Evolutionary conservation across 805 yeast species (phyloP).

Genomic region (Kodamaea neixiangensis): DNA sequence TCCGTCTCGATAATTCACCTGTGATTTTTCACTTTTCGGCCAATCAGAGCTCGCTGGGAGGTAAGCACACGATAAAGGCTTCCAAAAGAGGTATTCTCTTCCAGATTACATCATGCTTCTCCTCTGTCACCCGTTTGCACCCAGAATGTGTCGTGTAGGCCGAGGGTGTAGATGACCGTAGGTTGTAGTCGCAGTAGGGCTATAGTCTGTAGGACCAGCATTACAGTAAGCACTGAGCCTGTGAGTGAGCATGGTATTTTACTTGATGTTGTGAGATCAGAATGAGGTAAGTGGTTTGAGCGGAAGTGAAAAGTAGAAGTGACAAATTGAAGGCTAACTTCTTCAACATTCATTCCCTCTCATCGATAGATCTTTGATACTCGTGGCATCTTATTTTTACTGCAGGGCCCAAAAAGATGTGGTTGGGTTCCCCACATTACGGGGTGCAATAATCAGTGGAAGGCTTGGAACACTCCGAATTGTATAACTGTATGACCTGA

Average conservation of each 20-base stretch:
- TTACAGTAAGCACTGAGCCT: too few species aligned
- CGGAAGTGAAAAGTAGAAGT: too few species aligned
- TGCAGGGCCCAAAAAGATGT: neutral
- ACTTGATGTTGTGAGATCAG: too few species aligned
- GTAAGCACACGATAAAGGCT: constrained; percentile 22
- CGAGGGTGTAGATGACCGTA: neutral
- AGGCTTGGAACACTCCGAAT: too few species aligned
- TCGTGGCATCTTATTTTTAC: neutral
- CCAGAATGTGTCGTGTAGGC: neutral
- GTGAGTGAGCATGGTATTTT: too few species aligned
- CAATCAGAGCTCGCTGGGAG: constrained; percentile 8
- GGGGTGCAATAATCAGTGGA: neutral
- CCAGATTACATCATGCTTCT: neutral
- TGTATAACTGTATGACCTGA: too few species aligned
- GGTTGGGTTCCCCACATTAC: neutral
- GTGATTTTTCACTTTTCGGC: constrained; percentile 1
- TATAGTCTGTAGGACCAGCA: too few species aligned
- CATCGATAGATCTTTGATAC: neutral
- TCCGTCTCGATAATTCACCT: neutral
- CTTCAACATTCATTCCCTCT: too few species aligned
- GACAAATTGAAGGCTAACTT: too few species aligned
- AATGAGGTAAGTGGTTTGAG: too few species aligned
- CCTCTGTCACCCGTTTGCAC: neutral
- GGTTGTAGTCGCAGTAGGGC: too few species aligned
- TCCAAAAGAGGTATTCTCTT: neutral